A percentile compares a stretch with the other conserved stretches of the same genome.
Evolutionary conservation across 192 early-diverging fungal genomes (phyloP).

Genomic region (Podila epigama): DNA sequence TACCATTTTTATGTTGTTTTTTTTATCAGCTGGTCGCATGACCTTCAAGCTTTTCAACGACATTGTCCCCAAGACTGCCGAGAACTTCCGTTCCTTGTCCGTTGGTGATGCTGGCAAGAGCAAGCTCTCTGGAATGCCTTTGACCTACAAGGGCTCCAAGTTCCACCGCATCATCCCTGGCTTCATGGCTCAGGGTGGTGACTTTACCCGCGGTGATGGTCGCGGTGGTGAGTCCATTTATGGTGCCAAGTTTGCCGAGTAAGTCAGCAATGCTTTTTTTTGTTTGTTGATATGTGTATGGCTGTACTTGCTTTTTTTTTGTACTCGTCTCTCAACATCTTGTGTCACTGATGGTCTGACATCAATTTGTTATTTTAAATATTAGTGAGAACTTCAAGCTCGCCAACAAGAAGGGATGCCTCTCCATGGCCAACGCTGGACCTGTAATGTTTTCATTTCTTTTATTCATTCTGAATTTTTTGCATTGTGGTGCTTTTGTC

Average conservation of each 20-base stretch:
- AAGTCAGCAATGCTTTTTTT: constrained; percentile 18
- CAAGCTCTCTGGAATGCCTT: constrained; percentile 65
- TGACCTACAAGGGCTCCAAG: constrained; percentile 61
- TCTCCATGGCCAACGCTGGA: constrained; percentile 81
- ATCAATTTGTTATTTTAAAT: constrained; percentile 1
- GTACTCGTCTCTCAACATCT: too few relatives aligned
- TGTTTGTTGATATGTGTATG: neutral
- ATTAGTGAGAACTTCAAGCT: constrained; percentile 86
- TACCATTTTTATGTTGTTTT: neutral
- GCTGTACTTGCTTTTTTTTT: neutral
- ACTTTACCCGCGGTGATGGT: constrained; percentile 71
- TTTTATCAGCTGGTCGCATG: constrained; percentile 59
- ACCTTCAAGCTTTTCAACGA: constrained; percentile 77
- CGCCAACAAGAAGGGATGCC: constrained; percentile 76
- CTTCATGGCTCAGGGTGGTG: constrained; percentile 67
- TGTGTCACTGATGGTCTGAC: too few relatives aligned
- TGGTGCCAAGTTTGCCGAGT: constrained; percentile 88
- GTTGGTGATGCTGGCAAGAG: constrained; percentile 67
- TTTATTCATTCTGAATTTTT: too few relatives aligned
- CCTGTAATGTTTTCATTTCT: constrained; percentile 42
- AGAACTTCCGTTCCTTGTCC: constrained; percentile 89
- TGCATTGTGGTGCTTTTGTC: too few relatives aligned
- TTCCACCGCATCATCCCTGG: constrained; percentile 68
- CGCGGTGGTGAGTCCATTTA: constrained; percentile 83
- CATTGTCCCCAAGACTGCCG: constrained; percentile 89